These are phyloP conservation scores for Pterulicium gracile DNA, from an alignment of 1,284 basidiomycete genomes.

Conservation along the genomic window DNA sequence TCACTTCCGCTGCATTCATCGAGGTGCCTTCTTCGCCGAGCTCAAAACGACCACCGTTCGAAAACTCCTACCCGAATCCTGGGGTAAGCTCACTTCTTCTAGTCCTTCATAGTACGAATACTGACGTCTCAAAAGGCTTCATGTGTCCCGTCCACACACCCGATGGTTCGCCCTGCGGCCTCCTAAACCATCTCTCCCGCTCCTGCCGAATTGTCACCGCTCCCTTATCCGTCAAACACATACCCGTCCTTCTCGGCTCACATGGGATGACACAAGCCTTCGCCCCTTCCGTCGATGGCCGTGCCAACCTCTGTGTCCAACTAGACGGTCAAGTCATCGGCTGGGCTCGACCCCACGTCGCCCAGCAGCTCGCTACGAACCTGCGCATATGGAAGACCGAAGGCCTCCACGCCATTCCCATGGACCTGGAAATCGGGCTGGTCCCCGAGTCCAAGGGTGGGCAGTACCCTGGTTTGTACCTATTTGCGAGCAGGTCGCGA, in stretches of 20 bases:
- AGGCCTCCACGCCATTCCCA: constrained; percentile 69
- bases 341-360: constrained; percentile 78
- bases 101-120: neutral
- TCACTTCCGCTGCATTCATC: constrained; percentile 97
- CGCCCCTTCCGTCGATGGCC: constrained; percentile 68
- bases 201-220: constrained; percentile 87
- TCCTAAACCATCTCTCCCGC: constrained; percentile 94
- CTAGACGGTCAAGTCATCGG: constrained; percentile 93
- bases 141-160: constrained; percentile 98
- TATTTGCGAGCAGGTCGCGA: constrained; percentile 81
- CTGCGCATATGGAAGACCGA: constrained; percentile 97
- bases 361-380: constrained; percentile 72
- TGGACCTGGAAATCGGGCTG: constrained; percentile 93
- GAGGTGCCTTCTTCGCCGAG: constrained; percentile 99
- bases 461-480: constrained; percentile 93
- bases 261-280: constrained; percentile 96
- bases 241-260: constrained; percentile 74
- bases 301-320: constrained; percentile 80
- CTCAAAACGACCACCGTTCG: constrained; percentile 98
- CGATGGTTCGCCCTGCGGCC: constrained; percentile 95
- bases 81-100: constrained; percentile 51
- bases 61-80: constrained; percentile 95
- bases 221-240: constrained; percentile 65
- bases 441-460: constrained; percentile 88
- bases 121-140: constrained; percentile 53